These are phyloP conservation scores for Mimosa pudica DNA, from an alignment of 306 rosid genomes.

Conservation along the genomic window DNA sequence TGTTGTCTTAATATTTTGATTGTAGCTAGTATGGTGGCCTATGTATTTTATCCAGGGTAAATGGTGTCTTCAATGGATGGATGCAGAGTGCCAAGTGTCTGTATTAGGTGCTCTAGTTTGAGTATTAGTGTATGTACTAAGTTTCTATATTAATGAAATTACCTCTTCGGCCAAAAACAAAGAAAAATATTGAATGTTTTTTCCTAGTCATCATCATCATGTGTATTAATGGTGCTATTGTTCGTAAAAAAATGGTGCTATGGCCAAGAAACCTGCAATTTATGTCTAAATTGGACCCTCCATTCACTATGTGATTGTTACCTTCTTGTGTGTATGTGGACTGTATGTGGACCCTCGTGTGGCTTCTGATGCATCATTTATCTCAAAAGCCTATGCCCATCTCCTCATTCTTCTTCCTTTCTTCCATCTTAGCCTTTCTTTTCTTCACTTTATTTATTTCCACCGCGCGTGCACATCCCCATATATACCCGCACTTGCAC, in stretches of 20 bases:
- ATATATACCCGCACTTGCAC: not conserved
- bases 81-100: too few species aligned
- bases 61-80: too few species aligned
- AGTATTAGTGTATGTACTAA: too few species aligned
- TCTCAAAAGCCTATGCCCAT: slow-evolving; percentile 43
- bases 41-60: too few species aligned
- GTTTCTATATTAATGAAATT: too few species aligned
- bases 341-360: slow-evolving; percentile 40
- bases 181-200: not conserved
- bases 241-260: not conserved
- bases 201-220: not conserved
- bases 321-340: not conserved
- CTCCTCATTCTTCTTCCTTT: slow-evolving; percentile 31
- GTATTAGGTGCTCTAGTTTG: too few species aligned
- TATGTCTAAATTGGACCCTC: slow-evolving; percentile 46
- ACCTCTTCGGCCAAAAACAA: too few species aligned
- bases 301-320: slow-evolving; percentile 39
- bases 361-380: slow-evolving; percentile 49
- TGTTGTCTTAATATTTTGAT: too few species aligned
- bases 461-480: not conserved
- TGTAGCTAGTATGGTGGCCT: too few species aligned
- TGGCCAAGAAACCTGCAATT: not conserved
- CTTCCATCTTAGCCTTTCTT: slow-evolving; percentile 30
- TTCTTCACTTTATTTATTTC: slow-evolving; percentile 38
- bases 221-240: not conserved